Base-by-base conservation (phyloP, 148 eudicot species). In the Amaranthus palmeri region DNA sequence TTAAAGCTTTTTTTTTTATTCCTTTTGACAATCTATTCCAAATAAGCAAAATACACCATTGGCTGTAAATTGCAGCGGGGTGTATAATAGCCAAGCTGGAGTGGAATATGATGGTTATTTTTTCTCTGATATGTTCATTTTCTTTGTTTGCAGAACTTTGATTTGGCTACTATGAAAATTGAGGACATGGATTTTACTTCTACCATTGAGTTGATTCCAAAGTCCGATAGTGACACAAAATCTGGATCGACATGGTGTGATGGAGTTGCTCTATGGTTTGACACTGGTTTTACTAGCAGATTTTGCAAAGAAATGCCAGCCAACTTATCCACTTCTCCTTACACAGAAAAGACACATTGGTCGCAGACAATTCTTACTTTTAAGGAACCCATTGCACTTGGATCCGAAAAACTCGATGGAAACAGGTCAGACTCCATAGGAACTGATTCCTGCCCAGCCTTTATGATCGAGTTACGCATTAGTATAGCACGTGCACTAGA, bases 251-350 rank as follows among this genome's bases (percentile, higher is more conserved):
- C 84, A 15, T 80, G 82, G 88, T 95, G 98, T 74, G 79, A 88
- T 42, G 98, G 98, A 68, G 77, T 95, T 41, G 92, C 89, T 61
- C 50, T 95, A 46, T 95, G 98, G 98, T 95, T 95, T 72, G 98
- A 89, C 65, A 95, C 96, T 52, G 88, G 93, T 57, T 95, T 95
- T 72, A 85, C 98, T 2, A 67, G 82, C 67, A 84, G 96, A 72
- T 89, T 91, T 70, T 95, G 98, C 81, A 88, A 79, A 56, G 98
- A 95, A 65, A 76, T 50, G 71, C 86, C 96, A 0, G 79, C 85
- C 2, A 72, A 77, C 73, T 73, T 95, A 73, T 91, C 98, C 77
- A 95, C 97, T 47, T 95, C 97, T 25, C 98, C 97, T 3, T 85
- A 91, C 68, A 72, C 82, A 68, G 84, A 82, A 46, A 77, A 78